Evolutionary conservation across 139 green algal genomes (phyloP), one percentile per base, ranked within the genome.

Genomic region (Micromonas pusilla): DNA sequence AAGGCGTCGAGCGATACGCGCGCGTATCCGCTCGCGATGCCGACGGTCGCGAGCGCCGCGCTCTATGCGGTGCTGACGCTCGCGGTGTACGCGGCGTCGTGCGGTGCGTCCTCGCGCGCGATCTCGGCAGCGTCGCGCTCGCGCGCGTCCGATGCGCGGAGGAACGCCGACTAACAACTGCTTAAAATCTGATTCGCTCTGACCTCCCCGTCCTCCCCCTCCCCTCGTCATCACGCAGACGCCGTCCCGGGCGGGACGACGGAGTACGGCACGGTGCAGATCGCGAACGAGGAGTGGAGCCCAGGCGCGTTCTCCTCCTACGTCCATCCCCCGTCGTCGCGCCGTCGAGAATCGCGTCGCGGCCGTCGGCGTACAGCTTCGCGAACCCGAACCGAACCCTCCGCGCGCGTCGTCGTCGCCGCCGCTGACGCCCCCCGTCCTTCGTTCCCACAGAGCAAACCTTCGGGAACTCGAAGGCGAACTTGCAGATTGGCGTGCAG

Each of bases 151-250:
- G n/a, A n/a, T n/a, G n/a, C n/a, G n/a, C n/a, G n/a, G n/a, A n/a
- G n/a, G n/a, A n/a, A n/a, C n/a, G n/a, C n/a, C n/a, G n/a, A n/a
- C n/a, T n/a, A n/a, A n/a, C n/a, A n/a, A n/a, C n/a, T n/a, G n/a
- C n/a, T n/a, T n/a, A 57, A 57, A 23, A 9, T 57, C 45, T 23
- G 25, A 31, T 75, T 26, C 3, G 25, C 67, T 16, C 25, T 32
- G 52, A 64, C 53, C n/a, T 38, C 3, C 28, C n/a, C 34, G 37
- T 75, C 67, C 67, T 38, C 28, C 34, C 66, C 66, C 66, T 54
- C 20, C 34, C 33, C 28, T 6, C 25, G n/a, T 39, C 25, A 52
- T 39, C 33, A 38, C 66, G 28, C 33, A 73, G 26, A n/a, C 28
- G 26, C 36, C 66, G 45, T 57, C 9, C 45, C 45, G 45, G 45